A percentile compares a stretch with the other conserved stretches of the same genome.
Evolutionary conservation across 306 rosid species (phyloP).

Genomic region (Prunus armeniaca): DNA sequence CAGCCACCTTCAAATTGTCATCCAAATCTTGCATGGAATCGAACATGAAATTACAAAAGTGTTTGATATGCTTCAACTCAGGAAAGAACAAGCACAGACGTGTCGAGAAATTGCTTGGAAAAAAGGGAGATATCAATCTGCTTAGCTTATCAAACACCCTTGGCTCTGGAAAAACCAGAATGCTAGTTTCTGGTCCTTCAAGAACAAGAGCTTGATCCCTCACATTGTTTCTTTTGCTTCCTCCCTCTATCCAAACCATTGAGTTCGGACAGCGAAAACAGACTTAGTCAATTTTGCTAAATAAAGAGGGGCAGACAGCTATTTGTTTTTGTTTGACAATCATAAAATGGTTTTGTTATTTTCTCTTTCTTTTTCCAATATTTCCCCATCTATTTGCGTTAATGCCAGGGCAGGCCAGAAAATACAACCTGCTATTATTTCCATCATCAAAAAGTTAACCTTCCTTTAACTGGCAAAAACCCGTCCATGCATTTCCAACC

Average conservation of each 20-base stretch:
- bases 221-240: constrained; percentile 35
- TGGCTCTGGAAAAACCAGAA: constrained; percentile 43
- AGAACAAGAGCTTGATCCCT: constrained; percentile 4
- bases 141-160: constrained; percentile 2
- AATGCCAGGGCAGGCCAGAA: neutral
- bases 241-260: constrained; percentile 24
- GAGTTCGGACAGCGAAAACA: constrained; percentile 36
- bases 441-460: neutral
- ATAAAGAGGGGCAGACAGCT: constrained; percentile 23
- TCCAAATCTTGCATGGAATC: constrained; percentile 28
- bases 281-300: constrained; percentile 53
- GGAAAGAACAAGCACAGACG: neutral
- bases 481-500: neutral
- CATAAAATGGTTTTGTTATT: neutral
- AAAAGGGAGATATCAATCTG: neutral
- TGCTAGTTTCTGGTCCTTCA: constrained; percentile 32
- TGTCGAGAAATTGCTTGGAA: constrained; percentile 5
- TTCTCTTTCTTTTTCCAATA: neutral
- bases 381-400: neutral
- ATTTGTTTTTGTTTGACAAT: constrained; percentile 1
- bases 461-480: neutral
- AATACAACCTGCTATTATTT: neutral
- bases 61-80: neutral
- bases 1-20: constrained; percentile 25
- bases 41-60: neutral